Conservation (phyloP, 805 yeast genomes). For the Candida ulmi region DNA sequence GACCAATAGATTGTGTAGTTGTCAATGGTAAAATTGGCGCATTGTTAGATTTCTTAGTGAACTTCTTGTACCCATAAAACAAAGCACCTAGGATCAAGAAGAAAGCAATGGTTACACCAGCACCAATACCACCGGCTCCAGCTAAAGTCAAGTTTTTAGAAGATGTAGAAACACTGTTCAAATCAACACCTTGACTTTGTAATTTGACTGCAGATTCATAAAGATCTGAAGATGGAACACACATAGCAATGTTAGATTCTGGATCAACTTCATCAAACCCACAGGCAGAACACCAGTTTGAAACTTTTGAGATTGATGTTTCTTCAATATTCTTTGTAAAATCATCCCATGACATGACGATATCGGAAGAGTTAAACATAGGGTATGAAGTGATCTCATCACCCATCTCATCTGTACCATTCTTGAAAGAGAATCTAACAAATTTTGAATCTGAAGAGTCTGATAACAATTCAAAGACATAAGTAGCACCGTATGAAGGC, state of each 20-base stretch:
- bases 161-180: conserved; percentile 13
- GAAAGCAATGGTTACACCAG: conserved; percentile 40
- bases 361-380: conserved; percentile 29
- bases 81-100: conserved; percentile 28
- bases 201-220: conserved; percentile 27
- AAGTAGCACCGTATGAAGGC: conserved; percentile 41
- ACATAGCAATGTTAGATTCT: conserved; percentile 23
- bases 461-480: conserved; percentile 37
- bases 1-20: neutral
- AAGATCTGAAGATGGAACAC: conserved; percentile 27
- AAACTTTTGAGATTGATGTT: conserved; percentile 23
- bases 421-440: conserved; percentile 41
- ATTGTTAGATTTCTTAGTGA: neutral
- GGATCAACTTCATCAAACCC: conserved; percentile 17
- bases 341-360: conserved; percentile 30
- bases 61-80: conserved; percentile 16
- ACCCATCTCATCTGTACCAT: conserved; percentile 34
- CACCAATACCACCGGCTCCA: conserved; percentile 48
- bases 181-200: conserved; percentile 25
- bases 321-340: conserved; percentile 25
- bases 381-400: conserved; percentile 29
- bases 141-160: conserved; percentile 26
- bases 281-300: conserved; percentile 38
- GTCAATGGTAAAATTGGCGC: conserved; percentile 1
- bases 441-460: conserved; percentile 20